These are phyloP conservation scores for Talaromyces amestolkiae DNA, from an alignment of 2,329 filamentous ascomycete species.

Conservation along the genomic window DNA sequence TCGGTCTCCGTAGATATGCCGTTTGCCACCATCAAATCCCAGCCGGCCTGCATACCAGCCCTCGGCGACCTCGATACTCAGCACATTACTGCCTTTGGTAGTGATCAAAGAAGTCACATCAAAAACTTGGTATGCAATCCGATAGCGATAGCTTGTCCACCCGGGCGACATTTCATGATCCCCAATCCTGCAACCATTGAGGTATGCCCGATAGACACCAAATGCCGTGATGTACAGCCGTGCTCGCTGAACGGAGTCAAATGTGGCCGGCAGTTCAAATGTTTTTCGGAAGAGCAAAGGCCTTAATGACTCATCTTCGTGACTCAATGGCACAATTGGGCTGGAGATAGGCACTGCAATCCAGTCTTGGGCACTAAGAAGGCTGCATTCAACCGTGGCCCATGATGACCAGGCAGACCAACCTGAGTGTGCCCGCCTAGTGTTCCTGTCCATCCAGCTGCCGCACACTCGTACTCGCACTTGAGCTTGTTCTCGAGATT, in stretches of 20 bases:
- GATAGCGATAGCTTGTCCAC: conserved; percentile 52
- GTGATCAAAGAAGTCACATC: conserved; percentile 49
- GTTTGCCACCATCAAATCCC: conserved; percentile 26
- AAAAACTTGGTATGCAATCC: conserved; percentile 55
- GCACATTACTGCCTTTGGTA: background rate
- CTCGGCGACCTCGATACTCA: conserved; percentile 42
- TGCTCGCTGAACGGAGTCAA: conserved; percentile 20
- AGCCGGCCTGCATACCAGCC: conserved; percentile 50
- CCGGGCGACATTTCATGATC: conserved; percentile 50
- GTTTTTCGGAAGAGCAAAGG: background rate
- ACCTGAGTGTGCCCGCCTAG: background rate
- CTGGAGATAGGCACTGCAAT: background rate
- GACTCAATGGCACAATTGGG: background rate
- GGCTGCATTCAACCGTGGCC: background rate
- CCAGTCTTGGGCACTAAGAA: background rate
- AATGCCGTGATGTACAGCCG: conserved; percentile 49
- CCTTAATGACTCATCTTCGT: background rate
- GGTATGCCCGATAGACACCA: conserved; percentile 48
- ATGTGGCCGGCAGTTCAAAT: background rate
- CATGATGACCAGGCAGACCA: background rate
- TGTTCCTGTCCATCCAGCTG: background rate
- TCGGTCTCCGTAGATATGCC: conserved; percentile 12
- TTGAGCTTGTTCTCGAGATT: conserved; percentile 20
- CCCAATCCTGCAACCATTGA: conserved; percentile 49
- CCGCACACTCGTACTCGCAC: background rate